These are phyloP conservation scores for Tetrahymena thermophila DNA, from an alignment of 73 alveolate species.

Conservation along the genomic window DNA sequence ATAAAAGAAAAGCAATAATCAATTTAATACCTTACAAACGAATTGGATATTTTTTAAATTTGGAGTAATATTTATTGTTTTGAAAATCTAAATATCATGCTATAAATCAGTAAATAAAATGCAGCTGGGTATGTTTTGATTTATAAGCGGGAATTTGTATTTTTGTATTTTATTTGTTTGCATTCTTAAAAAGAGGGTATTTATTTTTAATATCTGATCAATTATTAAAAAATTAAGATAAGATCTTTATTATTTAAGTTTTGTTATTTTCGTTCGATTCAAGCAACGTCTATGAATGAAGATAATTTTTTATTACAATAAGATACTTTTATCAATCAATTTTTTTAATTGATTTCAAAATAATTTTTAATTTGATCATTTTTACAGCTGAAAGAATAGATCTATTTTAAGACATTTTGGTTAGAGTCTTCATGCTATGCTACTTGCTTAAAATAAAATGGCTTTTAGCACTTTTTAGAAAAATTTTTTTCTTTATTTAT, in stretches of 20 bases:
- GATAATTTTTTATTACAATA: background rate
- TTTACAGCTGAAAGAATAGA: no score
- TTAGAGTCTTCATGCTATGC: no score
- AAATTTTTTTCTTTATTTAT: no score
- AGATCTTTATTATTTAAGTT: background rate
- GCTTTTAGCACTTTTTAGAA: no score
- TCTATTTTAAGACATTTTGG: no score
- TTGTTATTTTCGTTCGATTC: background rate
- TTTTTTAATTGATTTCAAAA: no score
- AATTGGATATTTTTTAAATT: background rate
- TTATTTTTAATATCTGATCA: background rate
- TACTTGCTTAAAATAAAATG: no score
- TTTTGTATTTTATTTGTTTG: background rate
- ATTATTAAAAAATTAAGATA: no score
- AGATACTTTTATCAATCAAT: no score
- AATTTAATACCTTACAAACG: background rate
- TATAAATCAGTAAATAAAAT: background rate
- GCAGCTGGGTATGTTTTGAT: background rate
- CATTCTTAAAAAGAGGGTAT: background rate
- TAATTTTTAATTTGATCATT: no score
- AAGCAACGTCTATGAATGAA: no score
- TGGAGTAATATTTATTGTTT: no score
- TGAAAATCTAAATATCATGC: background rate
- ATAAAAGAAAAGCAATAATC: background rate
- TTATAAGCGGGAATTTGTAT: background rate